Evolutionary conservation across 1,139 yeast species (phyloP).

Genomic region (Hemisphaericaspora subhashii): DNA sequence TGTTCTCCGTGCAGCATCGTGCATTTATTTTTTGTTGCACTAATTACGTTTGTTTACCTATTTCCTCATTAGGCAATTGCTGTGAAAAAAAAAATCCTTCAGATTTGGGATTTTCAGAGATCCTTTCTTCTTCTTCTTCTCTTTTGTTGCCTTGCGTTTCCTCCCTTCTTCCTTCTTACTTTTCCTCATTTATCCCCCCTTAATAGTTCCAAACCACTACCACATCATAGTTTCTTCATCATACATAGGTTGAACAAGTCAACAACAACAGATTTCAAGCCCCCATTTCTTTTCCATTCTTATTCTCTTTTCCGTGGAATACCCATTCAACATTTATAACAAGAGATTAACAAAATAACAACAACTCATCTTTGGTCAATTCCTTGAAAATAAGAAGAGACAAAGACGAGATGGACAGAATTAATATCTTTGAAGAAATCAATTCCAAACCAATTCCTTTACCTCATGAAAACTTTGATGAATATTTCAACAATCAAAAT

Average conservation of each 20-base stretch:
- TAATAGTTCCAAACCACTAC: not conserved
- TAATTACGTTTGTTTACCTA: conserved; percentile 20
- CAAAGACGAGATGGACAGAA: conserved; percentile 24
- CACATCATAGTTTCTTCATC: too few species aligned
- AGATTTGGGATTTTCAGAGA: not conserved
- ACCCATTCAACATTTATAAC: too few species aligned
- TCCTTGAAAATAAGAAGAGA: not conserved
- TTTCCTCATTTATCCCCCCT: not conserved
- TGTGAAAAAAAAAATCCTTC: conserved; percentile 2
- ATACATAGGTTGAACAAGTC: too few species aligned
- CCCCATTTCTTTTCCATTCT: too few species aligned
- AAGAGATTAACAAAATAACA: too few species aligned
- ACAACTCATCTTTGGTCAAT: too few species aligned
- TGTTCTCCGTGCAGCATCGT: not conserved
- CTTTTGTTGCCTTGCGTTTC: not conserved
- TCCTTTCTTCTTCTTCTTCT: conserved; percentile 2
- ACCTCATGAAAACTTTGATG: conserved; percentile 45
- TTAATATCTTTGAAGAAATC: conserved; percentile 37
- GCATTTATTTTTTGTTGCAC: not conserved
- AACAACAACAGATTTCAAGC: too few species aligned
- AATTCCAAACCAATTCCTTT: conserved; percentile 28
- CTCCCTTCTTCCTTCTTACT: not conserved
- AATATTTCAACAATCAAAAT: conserved; percentile 33
- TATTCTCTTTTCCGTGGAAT: too few species aligned
- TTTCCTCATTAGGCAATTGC: conserved; percentile 21